Evolutionary conservation across 2,329 filamentous ascomycete genomes (phyloP), one percentile per base, ranked within the genome.

Genomic region (Aspergillus sp.): DNA sequence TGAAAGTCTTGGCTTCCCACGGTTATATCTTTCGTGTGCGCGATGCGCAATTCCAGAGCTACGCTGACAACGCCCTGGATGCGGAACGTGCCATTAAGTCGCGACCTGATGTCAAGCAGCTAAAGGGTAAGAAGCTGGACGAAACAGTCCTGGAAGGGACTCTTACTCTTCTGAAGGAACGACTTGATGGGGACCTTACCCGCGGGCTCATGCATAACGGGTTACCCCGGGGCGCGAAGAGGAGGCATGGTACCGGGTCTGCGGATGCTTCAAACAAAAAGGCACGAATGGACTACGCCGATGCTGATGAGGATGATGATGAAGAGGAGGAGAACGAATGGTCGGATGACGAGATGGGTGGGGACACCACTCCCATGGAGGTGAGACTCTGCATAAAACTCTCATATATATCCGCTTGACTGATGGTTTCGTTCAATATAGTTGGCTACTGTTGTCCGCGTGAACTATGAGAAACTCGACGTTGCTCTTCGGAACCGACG

Each of bases 381-480:
- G 77, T 78, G 69, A 70, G 71, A 61, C 7, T 39, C 41, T 39
- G 7, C 8, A 36, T 38, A 2, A 1, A 15, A 17, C 48, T 38
- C 43, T n/a, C 23, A 53, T 2, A 49, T 30, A 50, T 32, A 4
- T 50, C 25, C 21, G 17, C n/a, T 30, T 9, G 48, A 55, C 57
- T 65, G 58, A 65, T 63, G 52, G 62, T n/a, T 13, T 19, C 45
- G n/a, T 38, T 59, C 32, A 32, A 1, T 8, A 17, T 71, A 96
- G 88, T 84, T 87, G 53, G 85, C 90, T 60, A 81, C 92, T 65
- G 83, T 93, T 38, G 81, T 98, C 52, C 87, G 89, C 28, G 82
- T 97, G 57, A 97, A 97, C 72, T 89, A 91, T 70, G 89, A 93
- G 58, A 96, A 94, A 74, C 91, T 92, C 61, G 81, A 89, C 6